Evolutionary conservation across 2,329 filamentous ascomycete genomes (phyloP), one percentile per base, ranked within the genome.

Genomic region (Stachybotrys echinatus): DNA sequence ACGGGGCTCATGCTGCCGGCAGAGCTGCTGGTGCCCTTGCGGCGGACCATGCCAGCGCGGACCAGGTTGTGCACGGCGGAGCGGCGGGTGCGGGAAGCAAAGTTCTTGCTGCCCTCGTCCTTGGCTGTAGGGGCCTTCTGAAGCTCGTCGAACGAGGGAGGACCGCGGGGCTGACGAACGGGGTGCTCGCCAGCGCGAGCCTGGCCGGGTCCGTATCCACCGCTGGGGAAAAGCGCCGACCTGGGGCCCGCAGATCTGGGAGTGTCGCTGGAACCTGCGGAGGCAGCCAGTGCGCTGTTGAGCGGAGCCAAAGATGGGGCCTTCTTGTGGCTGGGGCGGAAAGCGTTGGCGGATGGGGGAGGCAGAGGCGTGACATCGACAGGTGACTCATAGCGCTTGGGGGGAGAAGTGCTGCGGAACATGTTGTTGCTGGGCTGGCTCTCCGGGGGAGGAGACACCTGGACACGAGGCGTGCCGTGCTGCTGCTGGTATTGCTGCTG

Each of bases 101-200:
- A 99, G 75, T 99, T 99, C 82, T 96, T 86, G 83, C 92, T 96
- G 21, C 92, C 94, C 68, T 97, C 92, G 55, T 92, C 83, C 73
- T 91, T 96, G 58, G 89, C 85, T 8, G 92, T 97, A 2, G 94
- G 94, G 72, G 92, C 94, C 19, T 86, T 80, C 62, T 87, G 83
- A 52, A 99, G 83, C 72, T 99, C 94, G 58, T 99, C 94, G 47
- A 97, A 79, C 14, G 89, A 84, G 14, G 94, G 94, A 21, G 94
- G 94, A 5, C 92, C 92, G 55, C 91, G 89, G 48, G 94, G 94
- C 71, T 99, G 94, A 52, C 94, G 91, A 48, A 89, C 74, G 8
- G 94, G 94, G 65, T 99, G 94, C 72, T 97, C 94, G 58, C 94
- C 94, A 63, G 91, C 91, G 65, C 94, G 90, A 52, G 79, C 89